phyloP scores from a whole-genome alignment of 202 grass and related monocot species.

The Carex sylvatica region DNA sequence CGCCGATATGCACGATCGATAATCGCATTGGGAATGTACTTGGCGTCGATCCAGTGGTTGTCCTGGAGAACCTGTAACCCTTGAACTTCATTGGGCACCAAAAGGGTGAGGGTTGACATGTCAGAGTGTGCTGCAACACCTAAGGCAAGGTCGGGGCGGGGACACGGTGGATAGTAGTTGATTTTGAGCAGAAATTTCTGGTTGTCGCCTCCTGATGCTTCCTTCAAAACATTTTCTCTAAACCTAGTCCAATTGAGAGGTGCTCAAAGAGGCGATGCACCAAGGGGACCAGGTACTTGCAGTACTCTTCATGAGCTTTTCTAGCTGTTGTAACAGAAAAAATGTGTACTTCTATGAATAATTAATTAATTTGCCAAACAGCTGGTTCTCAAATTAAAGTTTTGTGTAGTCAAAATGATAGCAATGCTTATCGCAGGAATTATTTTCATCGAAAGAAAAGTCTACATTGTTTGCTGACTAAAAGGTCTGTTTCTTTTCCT shows the following conservation, averaged over 20 bases:
- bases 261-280: constrained; percentile 33
- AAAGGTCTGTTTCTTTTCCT: too few relatives aligned
- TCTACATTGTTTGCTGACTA: too few relatives aligned
- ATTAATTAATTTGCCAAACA: too few relatives aligned
- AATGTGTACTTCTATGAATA: background rate
- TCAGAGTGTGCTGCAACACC: constrained; percentile 70
- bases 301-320: constrained; percentile 59
- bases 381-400: too few relatives aligned
- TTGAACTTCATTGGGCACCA: constrained; percentile 68
- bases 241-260: constrained; percentile 45
- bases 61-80: constrained; percentile 62
- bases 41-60: constrained; percentile 47
- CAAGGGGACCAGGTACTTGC: constrained; percentile 32
- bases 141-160: constrained; percentile 59
- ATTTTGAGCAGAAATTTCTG: constrained; percentile 65
- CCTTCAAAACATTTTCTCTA: constrained; percentile 37
- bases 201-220: constrained; percentile 46
- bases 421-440: too few relatives aligned
- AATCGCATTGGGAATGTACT: constrained; percentile 54
- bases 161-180: constrained; percentile 86
- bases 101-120: constrained; percentile 57
- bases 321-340: constrained; percentile 20
- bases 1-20: constrained; percentile 71
- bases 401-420: too few relatives aligned
- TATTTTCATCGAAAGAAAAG: too few relatives aligned